Evolutionary conservation across 306 rosid species (phyloP), one percentile per base, ranked within the genome.

Genomic region (Medicago arabica): DNA sequence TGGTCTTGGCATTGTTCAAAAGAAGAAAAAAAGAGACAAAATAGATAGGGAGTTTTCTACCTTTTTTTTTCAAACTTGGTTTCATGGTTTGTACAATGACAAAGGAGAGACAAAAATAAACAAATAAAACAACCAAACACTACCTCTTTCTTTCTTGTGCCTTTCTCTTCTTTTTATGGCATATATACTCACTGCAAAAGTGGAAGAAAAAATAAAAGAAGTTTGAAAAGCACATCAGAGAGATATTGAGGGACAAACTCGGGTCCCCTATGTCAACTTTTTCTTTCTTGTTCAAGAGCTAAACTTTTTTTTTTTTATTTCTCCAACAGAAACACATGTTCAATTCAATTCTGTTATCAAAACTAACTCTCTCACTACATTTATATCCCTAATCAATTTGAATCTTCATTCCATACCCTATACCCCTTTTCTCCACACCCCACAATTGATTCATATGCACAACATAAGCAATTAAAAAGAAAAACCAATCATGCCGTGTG

Each of bases 161-260:
- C 64, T 82, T 82, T 83, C 83, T 69, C 87, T 86, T 80, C 89
- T 83, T 86, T 86, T 86, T 17, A 83, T 82, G 84, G 69, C 83
- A 25, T 14, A 31, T 61, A 61, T 75, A 59, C 65, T 74, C 67
- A 10, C 82, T 43, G 71, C 63, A 19, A 76, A 79, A 80, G 83
- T 66, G 9, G 44, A 7, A 43, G 38, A 62, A 19, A 59, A 62
- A 40, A 46, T 21, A 55, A 57, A 23, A 47, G 23, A 47, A 21
- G 62, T 83, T 83, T 83, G 83, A 58, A 82, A 82, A 61, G 73
- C 79, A 69, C 16, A 63, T 75, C 16, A 71, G 76, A 78, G 64
- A 67, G 74, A 67, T 62, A 28, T 15, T 12, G 71, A 36, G 81
- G 72, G 79, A 65, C 74, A 60, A 8, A 18, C 11, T 10, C 8